Conservation (phyloP, 2,329 filamentous ascomycete species). For the Mycogone perniciosa region DNA sequence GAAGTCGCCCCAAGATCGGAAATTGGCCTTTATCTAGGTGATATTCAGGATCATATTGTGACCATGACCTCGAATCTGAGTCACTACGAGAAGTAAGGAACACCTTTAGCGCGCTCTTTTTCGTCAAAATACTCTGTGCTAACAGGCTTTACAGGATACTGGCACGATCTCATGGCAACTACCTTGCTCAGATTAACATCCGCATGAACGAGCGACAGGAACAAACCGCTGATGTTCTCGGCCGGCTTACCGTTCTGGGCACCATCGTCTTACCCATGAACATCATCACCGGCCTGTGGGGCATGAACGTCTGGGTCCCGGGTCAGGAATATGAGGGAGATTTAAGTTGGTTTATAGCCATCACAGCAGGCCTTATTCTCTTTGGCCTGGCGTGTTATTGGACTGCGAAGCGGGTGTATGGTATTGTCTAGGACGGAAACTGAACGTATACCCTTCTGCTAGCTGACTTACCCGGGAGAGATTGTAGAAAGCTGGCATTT, state of each 20-base stretch:
- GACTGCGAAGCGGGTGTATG: constrained; percentile 77
- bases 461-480: neutral
- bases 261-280: constrained; percentile 99
- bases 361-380: constrained; percentile 65
- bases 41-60: constrained; percentile 98
- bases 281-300: constrained; percentile 96
- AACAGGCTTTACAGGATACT: constrained; percentile 56
- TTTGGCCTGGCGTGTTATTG: constrained; percentile 78
- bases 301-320: constrained; percentile 96
- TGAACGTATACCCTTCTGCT: neutral
- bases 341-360: constrained; percentile 67
- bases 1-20: constrained; percentile 90
- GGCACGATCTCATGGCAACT: constrained; percentile 87
- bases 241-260: constrained; percentile 89
- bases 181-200: constrained; percentile 98
- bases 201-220: constrained; percentile 98
- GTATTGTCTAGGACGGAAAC: constrained; percentile 53
- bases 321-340: constrained; percentile 77
- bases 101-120: neutral
- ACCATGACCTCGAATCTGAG: constrained; percentile 96
- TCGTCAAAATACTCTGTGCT: neutral
- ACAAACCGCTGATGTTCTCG: constrained; percentile 88
- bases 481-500: neutral
- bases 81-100: constrained; percentile 84
- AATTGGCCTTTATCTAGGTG: constrained; percentile 93